phyloP scores from a whole-genome alignment of 2,329 filamentous ascomycete species.

The Aspergillus sp. region DNA sequence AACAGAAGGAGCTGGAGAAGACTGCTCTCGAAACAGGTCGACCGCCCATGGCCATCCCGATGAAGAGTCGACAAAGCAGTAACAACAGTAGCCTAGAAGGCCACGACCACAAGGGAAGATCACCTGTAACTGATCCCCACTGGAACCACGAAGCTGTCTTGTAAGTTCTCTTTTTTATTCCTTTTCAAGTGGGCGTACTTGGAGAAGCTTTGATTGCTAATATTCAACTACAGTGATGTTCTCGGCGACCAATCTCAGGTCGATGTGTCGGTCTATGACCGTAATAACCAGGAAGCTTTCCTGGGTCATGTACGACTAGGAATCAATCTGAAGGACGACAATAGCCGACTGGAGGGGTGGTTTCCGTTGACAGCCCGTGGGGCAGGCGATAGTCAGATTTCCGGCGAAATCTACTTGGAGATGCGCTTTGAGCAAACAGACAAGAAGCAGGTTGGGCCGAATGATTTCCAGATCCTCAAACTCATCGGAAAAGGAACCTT shows the following conservation, averaged over 20 bases:
- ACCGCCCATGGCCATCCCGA: slow-evolving; percentile 82
- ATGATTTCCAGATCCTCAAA: slow-evolving; percentile 92
- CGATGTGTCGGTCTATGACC: slow-evolving; percentile 91
- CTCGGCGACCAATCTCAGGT: slow-evolving; percentile 86
- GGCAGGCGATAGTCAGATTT: slow-evolving; percentile 69
- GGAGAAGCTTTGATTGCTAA: slow-evolving; percentile 20
- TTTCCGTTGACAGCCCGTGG: slow-evolving; percentile 76
- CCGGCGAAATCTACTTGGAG: slow-evolving; percentile 83
- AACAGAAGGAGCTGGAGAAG: slow-evolving; percentile 51
- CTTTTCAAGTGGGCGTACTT: background rate
- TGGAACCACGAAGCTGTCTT: slow-evolving; percentile 96
- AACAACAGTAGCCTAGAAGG: slow-evolving; percentile 77
- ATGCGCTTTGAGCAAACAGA: slow-evolving; percentile 81
- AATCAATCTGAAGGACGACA: slow-evolving; percentile 63
- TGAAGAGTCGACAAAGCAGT: slow-evolving; percentile 94
- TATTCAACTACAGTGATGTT: slow-evolving; percentile 64
- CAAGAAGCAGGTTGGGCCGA: slow-evolving; percentile 87
- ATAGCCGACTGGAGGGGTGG: slow-evolving; percentile 76
- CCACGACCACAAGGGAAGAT: slow-evolving; percentile 53
- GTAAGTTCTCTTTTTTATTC: slow-evolving; percentile 53
- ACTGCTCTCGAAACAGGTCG: slow-evolving; percentile 77
- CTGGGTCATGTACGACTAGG: slow-evolving; percentile 84
- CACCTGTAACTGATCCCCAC: slow-evolving; percentile 73
- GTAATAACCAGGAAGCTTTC: slow-evolving; percentile 78
- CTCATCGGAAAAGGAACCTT: slow-evolving; percentile 98